Evolutionary conservation across 768 basidiomycete species (phyloP), one percentile per base, ranked within the genome.

Genomic region (Leucosporidium scottii): DNA sequence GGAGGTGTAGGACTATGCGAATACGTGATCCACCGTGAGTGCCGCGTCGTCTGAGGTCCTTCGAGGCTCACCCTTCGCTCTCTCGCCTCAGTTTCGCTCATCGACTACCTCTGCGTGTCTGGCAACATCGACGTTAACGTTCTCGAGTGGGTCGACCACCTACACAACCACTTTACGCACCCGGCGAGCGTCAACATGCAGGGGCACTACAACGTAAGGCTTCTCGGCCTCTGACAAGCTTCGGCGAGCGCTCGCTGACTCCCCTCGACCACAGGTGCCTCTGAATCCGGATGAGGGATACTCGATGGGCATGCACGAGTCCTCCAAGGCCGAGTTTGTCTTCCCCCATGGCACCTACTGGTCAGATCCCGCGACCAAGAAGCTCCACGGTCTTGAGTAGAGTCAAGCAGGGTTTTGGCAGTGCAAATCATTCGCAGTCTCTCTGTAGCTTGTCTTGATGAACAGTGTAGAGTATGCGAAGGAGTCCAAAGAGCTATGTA

Each of bases 101-200:
- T 97, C 76, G 93, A 98, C 79, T 97, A 93, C 76, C 89, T 98
- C 73, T 85, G 84, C 68, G 82, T 97, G 63, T 93, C 92, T 1
- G 93, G 92, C 3, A 84, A 86, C 25, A 93, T 93, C 87, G 91
- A 93, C 73, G 85, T 89, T 59, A 96, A 97, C 76, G 93, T 96
- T 6, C 85, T 97, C 50, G 93, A 81, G 71, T 81, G 67, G 36
- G 79, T 87, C 39, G 87, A 91, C 76, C 93, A 96, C 78, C 82
- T 97, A 49, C 93, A 98, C 79, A 91, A 97, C 75, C 90, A 96
- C 77, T 98, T 96, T 79, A 80, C 87, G 53, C 86, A 86, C 68
- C 92, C 91, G 3, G 90, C 89, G 74, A 88, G 90, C 23, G 91
- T 97, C 80, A 96, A 93, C 79, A 69, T 79, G 2, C 83, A 83